Conservation (phyloP, 1,284 basidiomycete genomes). For the Malassezia pachydermatis region DNA sequence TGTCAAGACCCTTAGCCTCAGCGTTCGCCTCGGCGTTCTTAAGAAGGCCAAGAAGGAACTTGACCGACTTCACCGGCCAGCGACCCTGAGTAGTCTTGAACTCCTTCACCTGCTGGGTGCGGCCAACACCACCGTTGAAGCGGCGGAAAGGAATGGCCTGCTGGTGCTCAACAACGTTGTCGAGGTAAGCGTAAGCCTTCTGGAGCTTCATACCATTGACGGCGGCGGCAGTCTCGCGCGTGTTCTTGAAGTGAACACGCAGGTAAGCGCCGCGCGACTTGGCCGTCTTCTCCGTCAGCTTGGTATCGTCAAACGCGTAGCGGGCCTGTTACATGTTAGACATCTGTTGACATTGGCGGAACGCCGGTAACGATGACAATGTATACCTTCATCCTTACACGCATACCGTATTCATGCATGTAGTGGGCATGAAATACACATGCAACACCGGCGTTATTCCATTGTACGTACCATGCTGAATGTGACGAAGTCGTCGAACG, state of each 20-base stretch:
- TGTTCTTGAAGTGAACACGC: constrained; percentile 99
- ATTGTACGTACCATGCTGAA: constrained; percentile 13
- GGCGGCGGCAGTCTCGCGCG: constrained; percentile 58
- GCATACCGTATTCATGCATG: no score
- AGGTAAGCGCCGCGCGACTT: constrained; percentile 85
- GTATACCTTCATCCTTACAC: neutral
- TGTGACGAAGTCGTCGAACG: constrained; percentile 19
- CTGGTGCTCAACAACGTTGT: constrained; percentile 91
- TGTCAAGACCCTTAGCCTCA: constrained; percentile 88
- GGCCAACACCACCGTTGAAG: constrained; percentile 91
- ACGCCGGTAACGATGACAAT: no score
- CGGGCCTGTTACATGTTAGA: constrained; percentile 28
- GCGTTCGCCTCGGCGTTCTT: constrained; percentile 99
- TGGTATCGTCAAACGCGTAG: constrained; percentile 48
- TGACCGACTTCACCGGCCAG: constrained; percentile 99
- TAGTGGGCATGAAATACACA: no score
- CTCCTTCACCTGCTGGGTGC: constrained; percentile 92
- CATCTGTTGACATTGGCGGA: no score
- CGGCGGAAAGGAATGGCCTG: constrained; percentile 94
- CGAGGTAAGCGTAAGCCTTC: constrained; percentile 91
- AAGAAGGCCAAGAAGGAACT: constrained; percentile 83
- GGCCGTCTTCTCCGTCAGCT: constrained; percentile 45
- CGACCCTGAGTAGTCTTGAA: constrained; percentile 95
- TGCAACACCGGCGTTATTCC: no score
- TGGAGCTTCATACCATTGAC: constrained; percentile 75